Evolutionary conservation across 176 grass and related monocot species (phyloP), one percentile per base, ranked within the genome.

Genomic region (Ensete ventricosum): DNA sequence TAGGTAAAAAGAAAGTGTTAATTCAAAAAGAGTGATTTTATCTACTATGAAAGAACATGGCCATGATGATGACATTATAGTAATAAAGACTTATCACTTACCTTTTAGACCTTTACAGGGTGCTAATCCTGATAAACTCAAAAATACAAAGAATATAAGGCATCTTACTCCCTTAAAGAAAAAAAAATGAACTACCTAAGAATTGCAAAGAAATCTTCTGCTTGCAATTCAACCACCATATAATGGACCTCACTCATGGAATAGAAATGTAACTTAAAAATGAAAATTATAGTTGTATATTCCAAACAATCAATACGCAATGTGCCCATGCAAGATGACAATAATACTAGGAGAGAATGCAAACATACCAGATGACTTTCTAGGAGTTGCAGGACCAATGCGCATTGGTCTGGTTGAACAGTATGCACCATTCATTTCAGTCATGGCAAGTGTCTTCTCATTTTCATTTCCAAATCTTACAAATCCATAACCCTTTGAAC

Each of bases 401-500:
- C 90, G 87, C 94, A 93, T 98, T 72, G 90, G 89, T 72, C 94
- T 90, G 51, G 79, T 91, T 74, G 90, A 98, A 82, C 94, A 98
- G 75, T 89, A 93, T 80, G 91, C 81, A 1, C 94, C 90, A 62
- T 98, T 98, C 94, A 98, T 98, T 71, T 98, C 94, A 75, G 72
- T 83, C 90, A 98, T 85, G 82, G 94, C 88, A 27, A 81, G 82
- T 43, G 88, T 83, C 85, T 98, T 98, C 77, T 93, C 94, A 68
- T 77, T 86, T 49, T 98, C 90, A 83, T 98, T 89, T 85, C 90
- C 88, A 80, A 93, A 98, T 74, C 94, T 84, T 78, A 98, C 94
- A 80, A 98, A 98, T 49, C 94, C 94, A 82, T 98, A 98, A 58
- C 88, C 94, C 80, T 93, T 98, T 8, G 94, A 98, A 81, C 90